Percentiles rank a stretch among this genome's conserved stretches.
Conservation (phyloP, 352 stramenopile species). For the Phytopythium vexans region DNA sequence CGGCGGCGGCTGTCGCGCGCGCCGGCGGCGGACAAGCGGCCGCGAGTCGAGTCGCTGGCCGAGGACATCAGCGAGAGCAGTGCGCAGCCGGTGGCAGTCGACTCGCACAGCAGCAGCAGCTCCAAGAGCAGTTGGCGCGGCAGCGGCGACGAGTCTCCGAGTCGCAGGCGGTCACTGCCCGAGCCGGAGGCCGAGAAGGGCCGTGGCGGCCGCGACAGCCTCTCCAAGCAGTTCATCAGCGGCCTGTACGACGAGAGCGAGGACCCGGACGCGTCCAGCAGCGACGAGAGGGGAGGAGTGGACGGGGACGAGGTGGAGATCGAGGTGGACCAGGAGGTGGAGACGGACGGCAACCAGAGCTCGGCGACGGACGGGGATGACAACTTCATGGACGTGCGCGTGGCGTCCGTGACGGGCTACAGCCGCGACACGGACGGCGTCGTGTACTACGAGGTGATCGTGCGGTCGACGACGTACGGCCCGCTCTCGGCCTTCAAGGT, state of each 20-base stretch:
- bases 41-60: slow-evolving; percentile 32
- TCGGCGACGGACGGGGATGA: slow-evolving; percentile 33
- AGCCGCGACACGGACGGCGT: slow-evolving; percentile 68
- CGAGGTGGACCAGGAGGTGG: slow-evolving; percentile 6
- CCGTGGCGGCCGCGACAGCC: neutral
- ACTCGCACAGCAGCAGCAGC: slow-evolving; percentile 14
- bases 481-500: slow-evolving; percentile 81
- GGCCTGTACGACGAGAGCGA: no score
- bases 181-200: slow-evolving; percentile 25
- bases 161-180: slow-evolving; percentile 17
- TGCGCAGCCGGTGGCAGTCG: no score
- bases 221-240: neutral
- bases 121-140: slow-evolving; percentile 13
- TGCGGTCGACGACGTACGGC: slow-evolving; percentile 52
- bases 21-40: slow-evolving; percentile 14
- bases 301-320: slow-evolving; percentile 5
- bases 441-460: slow-evolving; percentile 80
- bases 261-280: no score
- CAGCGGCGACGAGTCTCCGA: slow-evolving; percentile 16
- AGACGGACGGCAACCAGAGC: slow-evolving; percentile 9
- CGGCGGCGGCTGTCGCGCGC: slow-evolving; percentile 21
- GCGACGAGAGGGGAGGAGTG: neutral
- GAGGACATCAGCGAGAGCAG: slow-evolving; percentile 12
- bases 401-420: slow-evolving; percentile 69
- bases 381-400: slow-evolving; percentile 71